Conservation (phyloP, 164 flowering plant species). For the Vitis vinifera region ASM3070453v1 NC_081822.1:8501501-8502000, state of each 20-base stretch:
- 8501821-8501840: too few relatives aligned
- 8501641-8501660: constrained; percentile 52
- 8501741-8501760: background rate
- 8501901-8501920: too few relatives aligned
- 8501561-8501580: constrained; percentile 56
- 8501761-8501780: background rate
- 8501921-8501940: too few relatives aligned
- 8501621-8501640: constrained; percentile 46
- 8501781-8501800: background rate
- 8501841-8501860: too few relatives aligned
- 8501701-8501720: constrained; percentile 41
- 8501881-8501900: too few relatives aligned
- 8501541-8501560: constrained; percentile 51
- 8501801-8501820: too few relatives aligned
- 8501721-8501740: constrained; percentile 38
- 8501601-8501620: constrained; percentile 47
- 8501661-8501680: constrained; percentile 51
- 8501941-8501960: too few relatives aligned
- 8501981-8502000: too few relatives aligned
- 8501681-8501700: constrained; percentile 36
- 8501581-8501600: constrained; percentile 41
- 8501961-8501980: too few relatives aligned
- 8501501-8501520: constrained; percentile 19
- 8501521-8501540: constrained; percentile 45
- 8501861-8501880: too few relatives aligned